Evolutionary conservation across 163 green algal species (phyloP).

Genomic region (Scenedesmus sp.): DNA sequence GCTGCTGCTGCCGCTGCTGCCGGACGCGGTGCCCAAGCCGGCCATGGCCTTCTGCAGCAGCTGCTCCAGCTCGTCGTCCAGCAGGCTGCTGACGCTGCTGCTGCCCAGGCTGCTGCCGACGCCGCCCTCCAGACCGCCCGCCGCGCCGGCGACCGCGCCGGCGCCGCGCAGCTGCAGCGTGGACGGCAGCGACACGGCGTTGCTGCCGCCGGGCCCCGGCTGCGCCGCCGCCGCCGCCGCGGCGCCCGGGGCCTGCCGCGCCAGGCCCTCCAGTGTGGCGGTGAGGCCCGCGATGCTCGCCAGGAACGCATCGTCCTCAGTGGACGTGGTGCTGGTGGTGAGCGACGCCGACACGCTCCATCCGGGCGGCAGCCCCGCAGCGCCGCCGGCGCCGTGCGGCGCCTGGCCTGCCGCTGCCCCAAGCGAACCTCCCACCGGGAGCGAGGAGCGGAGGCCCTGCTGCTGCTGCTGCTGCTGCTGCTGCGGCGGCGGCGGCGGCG

Average conservation of each 20-base stretch:
- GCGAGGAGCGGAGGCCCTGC: too few species aligned
- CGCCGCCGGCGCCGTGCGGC: too few species aligned
- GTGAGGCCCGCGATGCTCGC: too few species aligned
- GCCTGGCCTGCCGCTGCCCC: background rate
- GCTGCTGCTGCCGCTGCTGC: constrained; percentile 1
- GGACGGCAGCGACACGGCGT: constrained; percentile 19
- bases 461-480: too few species aligned
- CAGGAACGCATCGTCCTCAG: too few species aligned
- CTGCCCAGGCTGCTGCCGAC: background rate
- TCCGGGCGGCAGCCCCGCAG: too few species aligned
- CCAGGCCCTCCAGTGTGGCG: background rate
- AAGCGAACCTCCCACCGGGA: too few species aligned
- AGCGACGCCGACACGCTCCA: too few species aligned
- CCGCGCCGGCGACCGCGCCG: background rate
- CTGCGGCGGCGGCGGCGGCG: background rate
- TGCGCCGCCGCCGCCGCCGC: background rate
- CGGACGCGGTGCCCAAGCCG: background rate
- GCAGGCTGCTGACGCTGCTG: constrained; percentile 35
- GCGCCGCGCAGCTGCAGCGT: constrained; percentile 8
- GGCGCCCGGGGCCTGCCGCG: background rate
- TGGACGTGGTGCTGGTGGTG: too few species aligned
- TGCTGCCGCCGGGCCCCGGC: background rate
- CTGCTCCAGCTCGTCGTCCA: constrained; percentile 28
- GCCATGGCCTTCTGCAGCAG: constrained; percentile 30
- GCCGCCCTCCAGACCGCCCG: background rate